These are phyloP conservation scores for Capsicum pubescens DNA, from an alignment of 257 asterid genomes.

Conservation along the genomic window DNA sequence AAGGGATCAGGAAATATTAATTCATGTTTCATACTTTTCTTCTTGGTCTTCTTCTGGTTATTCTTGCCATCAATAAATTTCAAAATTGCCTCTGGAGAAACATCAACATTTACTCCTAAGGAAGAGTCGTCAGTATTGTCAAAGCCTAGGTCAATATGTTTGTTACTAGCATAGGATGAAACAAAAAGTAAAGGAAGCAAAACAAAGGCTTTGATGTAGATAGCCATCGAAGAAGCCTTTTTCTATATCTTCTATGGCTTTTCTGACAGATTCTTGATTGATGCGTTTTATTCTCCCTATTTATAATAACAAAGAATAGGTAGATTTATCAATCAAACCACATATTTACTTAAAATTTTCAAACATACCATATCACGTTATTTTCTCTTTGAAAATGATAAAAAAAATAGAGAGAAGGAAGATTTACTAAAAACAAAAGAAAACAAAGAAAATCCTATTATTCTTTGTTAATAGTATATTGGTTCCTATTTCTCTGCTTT, in stretches of 20 bases:
- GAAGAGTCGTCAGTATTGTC: not conserved
- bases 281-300: not conserved
- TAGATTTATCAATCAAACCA: not conserved
- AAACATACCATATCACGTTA: not conserved
- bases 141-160: not conserved
- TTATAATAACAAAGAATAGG: not conserved
- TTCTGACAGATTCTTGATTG: not conserved
- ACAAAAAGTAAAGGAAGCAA: slow-evolving; percentile 36
- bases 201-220: slow-evolving; percentile 22
- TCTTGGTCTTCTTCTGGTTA: not conserved
- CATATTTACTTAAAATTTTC: not conserved
- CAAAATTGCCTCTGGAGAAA: not conserved
- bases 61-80: not conserved
- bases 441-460: too few species aligned
- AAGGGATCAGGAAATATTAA: not conserved
- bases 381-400: not conserved
- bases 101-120: not conserved
- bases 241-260: not conserved
- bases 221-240: slow-evolving; percentile 34
- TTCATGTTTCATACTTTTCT: not conserved
- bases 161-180: slow-evolving; percentile 21
- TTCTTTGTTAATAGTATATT: too few species aligned
- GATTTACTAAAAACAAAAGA: not conserved
- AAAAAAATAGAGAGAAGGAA: not conserved
- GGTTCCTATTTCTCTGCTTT: not conserved